Evolutionary conservation across 1,284 basidiomycete species (phyloP).

Genomic region (Papiliotrema flavescens): DNA sequence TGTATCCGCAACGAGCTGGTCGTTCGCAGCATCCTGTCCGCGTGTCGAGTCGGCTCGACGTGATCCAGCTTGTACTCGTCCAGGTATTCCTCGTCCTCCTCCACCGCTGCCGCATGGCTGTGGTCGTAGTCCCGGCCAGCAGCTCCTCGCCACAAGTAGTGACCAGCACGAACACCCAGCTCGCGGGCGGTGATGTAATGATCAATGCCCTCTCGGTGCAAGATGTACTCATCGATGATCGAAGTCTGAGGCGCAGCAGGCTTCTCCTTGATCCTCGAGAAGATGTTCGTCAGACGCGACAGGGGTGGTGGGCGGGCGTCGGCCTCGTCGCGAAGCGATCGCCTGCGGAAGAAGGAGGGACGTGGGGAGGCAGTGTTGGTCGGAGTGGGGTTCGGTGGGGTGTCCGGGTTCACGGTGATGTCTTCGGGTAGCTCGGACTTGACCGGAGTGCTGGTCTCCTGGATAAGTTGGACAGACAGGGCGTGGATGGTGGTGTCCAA

Average conservation of each 20-base stretch:
- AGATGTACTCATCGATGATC: constrained; percentile 9
- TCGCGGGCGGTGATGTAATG: constrained; percentile 2
- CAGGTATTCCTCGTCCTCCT: neutral
- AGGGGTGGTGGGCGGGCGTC: neutral
- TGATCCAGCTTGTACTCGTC: constrained; percentile 2
- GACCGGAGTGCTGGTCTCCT: constrained; percentile 9
- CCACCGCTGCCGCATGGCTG: neutral
- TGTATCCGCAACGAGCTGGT: constrained; percentile 1
- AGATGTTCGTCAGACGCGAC: constrained; percentile 3
- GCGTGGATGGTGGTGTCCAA: constrained; percentile 13
- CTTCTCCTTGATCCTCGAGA: constrained; percentile 6
- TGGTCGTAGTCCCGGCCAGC: constrained; percentile 4
- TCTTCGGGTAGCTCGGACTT: constrained; percentile 5
- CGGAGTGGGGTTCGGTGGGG: neutral
- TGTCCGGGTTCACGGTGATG: neutral
- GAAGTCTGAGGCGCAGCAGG: constrained; percentile 6
- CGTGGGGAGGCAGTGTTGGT: no score
- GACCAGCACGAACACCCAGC: neutral
- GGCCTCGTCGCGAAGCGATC: no score
- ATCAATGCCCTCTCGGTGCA: constrained; percentile 6
- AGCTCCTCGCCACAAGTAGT: constrained; percentile 5
- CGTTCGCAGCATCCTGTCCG: neutral
- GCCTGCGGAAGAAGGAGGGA: neutral
- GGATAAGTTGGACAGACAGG: constrained; percentile 6
- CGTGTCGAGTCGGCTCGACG: neutral